A percentile compares a stretch with the other conserved stretches of the same genome.
Conservation (phyloP, 768 basidiomycete species). For the Tephrocybe sp. region DNA sequence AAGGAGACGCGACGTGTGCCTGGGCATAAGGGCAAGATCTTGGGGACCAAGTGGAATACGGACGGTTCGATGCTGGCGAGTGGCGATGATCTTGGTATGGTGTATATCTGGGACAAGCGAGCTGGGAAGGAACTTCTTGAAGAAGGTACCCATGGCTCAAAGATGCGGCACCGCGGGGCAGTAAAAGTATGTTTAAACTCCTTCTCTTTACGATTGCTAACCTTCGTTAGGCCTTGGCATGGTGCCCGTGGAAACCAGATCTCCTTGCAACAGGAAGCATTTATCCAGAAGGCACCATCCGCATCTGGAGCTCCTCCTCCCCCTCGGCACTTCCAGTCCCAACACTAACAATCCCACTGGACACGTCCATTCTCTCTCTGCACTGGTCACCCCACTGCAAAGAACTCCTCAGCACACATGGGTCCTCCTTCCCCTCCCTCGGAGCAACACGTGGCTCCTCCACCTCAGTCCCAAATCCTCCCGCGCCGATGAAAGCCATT, state of each 20-base stretch:
- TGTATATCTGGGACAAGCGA: constrained; percentile 80
- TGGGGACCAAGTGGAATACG: constrained; percentile 73
- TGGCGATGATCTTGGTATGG: constrained; percentile 83
- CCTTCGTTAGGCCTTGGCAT: constrained; percentile 67
- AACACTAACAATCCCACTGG: constrained; percentile 69
- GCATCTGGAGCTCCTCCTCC: constrained; percentile 63
- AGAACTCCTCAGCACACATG: constrained; percentile 89
- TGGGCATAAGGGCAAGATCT: constrained; percentile 71
- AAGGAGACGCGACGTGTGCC: constrained; percentile 24
- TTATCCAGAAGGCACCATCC: constrained; percentile 70
- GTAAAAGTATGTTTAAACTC: constrained; percentile 39
- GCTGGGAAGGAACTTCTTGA: constrained; percentile 31
- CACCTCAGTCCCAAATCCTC: constrained; percentile 25
- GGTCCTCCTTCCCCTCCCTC: constrained; percentile 55
- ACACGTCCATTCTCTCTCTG: constrained; percentile 66
- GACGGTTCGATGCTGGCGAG: constrained; percentile 81
- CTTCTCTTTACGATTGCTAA: constrained; percentile 1
- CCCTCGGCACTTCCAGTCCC: constrained; percentile 29
- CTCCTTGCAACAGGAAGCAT: constrained; percentile 79
- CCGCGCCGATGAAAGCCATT: constrained; percentile 50
- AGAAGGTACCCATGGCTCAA: constrained; percentile 54
- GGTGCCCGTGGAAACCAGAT: constrained; percentile 83
- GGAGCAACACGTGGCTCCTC: constrained; percentile 21
- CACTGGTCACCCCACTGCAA: constrained; percentile 86
- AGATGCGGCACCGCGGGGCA: constrained; percentile 69